A percentile compares a stretch with the other conserved stretches of the same genome.
Evolutionary conservation across 441 rosid genomes (phyloP).

Genomic region (Daphne laureola): DNA sequence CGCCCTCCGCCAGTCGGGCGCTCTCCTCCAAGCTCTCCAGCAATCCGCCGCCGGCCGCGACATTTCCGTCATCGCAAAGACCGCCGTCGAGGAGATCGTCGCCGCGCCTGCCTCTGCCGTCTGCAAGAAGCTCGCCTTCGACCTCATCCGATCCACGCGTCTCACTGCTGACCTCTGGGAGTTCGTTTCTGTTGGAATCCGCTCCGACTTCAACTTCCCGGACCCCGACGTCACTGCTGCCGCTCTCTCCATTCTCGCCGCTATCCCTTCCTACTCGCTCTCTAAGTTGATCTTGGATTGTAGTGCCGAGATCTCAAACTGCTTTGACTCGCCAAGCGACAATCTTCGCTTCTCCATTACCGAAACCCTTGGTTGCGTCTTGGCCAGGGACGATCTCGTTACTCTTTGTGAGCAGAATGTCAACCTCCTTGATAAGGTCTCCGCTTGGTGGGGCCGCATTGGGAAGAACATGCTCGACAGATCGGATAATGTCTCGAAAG

Average conservation of each 20-base stretch:
- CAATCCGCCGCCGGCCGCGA: constrained; percentile 93
- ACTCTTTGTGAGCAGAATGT: constrained; percentile 84
- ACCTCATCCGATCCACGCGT: constrained; percentile 86
- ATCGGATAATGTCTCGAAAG: constrained; percentile 82
- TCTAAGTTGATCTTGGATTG: constrained; percentile 67
- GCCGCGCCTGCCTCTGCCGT: constrained; percentile 89
- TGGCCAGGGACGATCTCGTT: constrained; percentile 89
- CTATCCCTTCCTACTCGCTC: constrained; percentile 76
- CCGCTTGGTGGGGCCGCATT: constrained; percentile 84
- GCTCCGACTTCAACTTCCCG: constrained; percentile 83
- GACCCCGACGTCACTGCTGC: constrained; percentile 96
- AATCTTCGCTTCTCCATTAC: constrained; percentile 78
- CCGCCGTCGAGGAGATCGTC: constrained; percentile 93
- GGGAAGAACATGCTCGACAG: constrained; percentile 83
- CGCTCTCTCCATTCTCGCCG: constrained; percentile 84
- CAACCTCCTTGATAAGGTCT: constrained; percentile 73
- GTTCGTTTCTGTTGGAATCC: constrained; percentile 70
- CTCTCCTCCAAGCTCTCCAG: constrained; percentile 89
- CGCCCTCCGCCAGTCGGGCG: constrained; percentile 88
- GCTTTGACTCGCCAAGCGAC: constrained; percentile 71
- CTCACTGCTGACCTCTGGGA: constrained; percentile 99
- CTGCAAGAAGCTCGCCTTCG: constrained; percentile 93
- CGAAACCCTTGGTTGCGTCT: constrained; percentile 86
- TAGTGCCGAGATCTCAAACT: constrained; percentile 70
- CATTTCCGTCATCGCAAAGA: constrained; percentile 78